phyloP scores from a whole-genome alignment of 192 early-diverging fungal genomes.

The Backusella tarrabulga region DNA sequence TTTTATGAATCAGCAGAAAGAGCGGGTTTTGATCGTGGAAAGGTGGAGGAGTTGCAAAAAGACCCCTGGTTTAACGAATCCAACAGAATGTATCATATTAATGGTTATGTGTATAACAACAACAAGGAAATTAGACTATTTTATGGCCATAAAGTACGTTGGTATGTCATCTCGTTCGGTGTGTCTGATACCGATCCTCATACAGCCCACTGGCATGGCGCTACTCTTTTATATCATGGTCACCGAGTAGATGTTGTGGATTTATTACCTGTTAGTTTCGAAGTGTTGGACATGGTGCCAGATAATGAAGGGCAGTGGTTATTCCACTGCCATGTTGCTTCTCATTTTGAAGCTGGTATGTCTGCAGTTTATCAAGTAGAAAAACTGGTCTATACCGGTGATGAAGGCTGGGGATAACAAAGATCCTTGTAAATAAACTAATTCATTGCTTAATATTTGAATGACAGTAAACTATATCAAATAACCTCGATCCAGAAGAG shows the following conservation, averaged over 20 bases:
- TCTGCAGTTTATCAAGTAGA: conserved; percentile 40
- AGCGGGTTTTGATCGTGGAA: conserved; percentile 7
- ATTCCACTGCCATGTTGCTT: conserved; percentile 44
- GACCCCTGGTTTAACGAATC: conserved; percentile 35
- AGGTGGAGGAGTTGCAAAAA: neutral
- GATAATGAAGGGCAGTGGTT: conserved; percentile 46
- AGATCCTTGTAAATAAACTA: neutral
- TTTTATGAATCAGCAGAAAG: conserved; percentile 15
- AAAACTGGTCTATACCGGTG: conserved; percentile 28
- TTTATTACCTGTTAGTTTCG: conserved; percentile 33
- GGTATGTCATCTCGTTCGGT: conserved; percentile 32
- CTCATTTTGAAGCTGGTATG: conserved; percentile 45
- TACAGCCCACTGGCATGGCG: conserved; percentile 44
- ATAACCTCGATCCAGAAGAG: too few relatives aligned
- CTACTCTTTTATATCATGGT: conserved; percentile 34
- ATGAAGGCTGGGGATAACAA: conserved; percentile 34
- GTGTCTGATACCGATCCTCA: conserved; percentile 20
- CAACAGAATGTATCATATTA: conserved; percentile 41
- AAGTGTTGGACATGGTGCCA: conserved; percentile 38
- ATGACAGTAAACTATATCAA: neutral
- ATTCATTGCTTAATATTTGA: neutral
- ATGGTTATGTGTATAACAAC: conserved; percentile 39
- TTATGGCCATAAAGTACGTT: conserved; percentile 22
- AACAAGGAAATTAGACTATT: conserved; percentile 24
- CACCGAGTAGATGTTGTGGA: conserved; percentile 46